A percentile compares a stretch with the other conserved stretches of the same genome.
Evolutionary conservation across 2,329 filamentous ascomycete species (phyloP).

Genomic region (Thielaviopsis euricoi): DNA sequence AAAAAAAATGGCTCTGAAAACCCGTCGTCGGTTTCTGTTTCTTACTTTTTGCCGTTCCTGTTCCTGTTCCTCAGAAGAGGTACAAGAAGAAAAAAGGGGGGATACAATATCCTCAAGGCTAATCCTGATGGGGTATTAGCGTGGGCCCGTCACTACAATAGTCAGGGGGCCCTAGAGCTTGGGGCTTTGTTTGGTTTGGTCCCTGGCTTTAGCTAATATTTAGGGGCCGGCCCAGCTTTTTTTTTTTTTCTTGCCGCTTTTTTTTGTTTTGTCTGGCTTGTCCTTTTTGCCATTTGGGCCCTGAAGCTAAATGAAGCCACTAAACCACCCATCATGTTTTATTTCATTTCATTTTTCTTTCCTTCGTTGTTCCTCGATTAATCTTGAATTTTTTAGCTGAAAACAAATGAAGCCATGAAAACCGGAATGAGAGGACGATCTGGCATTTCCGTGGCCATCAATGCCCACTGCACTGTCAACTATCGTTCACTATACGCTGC

Average conservation of each 20-base stretch:
- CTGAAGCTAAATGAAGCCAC: not conserved
- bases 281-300: not conserved
- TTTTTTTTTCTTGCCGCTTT: not conserved
- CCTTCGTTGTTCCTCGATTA: not conserved
- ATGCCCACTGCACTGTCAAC: too few relatives aligned
- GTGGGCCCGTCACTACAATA: constrained; percentile 2
- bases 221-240: not conserved
- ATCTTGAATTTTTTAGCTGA: not conserved
- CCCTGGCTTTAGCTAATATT: constrained; percentile 7
- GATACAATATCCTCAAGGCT: constrained; percentile 1
- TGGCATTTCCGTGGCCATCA: not conserved
- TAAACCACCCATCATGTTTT: not conserved
- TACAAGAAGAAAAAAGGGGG: not conserved
- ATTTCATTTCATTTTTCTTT: too few relatives aligned
- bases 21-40: not conserved
- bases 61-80: not conserved
- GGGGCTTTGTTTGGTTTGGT: constrained; percentile 4
- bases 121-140: constrained; percentile 4
- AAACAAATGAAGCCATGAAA: not conserved
- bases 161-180: constrained; percentile 1
- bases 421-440: not conserved
- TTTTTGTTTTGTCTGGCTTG: not conserved
- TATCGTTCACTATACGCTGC: too few relatives aligned
- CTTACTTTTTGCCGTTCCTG: not conserved
- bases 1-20: too few relatives aligned